A percentile compares a stretch with the other conserved stretches of the same genome.
Conservation (phyloP, 352 stramenopile species). For the Peronospora destructor region DNA sequence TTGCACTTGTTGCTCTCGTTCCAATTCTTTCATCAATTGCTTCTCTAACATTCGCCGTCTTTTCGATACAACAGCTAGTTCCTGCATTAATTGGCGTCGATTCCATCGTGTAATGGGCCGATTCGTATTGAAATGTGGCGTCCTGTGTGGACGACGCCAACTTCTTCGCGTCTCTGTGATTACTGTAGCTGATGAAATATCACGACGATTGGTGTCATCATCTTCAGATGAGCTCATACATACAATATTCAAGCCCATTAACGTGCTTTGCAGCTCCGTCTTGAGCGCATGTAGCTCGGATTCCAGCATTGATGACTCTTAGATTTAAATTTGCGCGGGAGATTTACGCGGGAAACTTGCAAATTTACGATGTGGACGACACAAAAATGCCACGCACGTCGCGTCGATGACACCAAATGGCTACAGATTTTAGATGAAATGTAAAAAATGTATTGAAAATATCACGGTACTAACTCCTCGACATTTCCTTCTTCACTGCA, state of each 20-base stretch:
- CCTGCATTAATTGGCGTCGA: constrained; percentile 27
- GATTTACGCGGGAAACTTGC: constrained; percentile 17
- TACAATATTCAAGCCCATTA: constrained; percentile 32
- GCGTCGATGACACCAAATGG: too few relatives aligned
- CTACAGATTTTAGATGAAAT: too few relatives aligned
- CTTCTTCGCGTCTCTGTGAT: not conserved
- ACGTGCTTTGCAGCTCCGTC: constrained; percentile 44
- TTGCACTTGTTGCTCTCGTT: constrained; percentile 13
- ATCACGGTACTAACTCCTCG: too few relatives aligned
- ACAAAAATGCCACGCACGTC: not conserved
- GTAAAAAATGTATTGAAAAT: too few relatives aligned
- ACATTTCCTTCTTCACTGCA: too few relatives aligned
- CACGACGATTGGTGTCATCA: not conserved
- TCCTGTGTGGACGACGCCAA: not conserved
- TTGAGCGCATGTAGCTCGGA: constrained; percentile 58
- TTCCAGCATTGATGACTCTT: constrained; percentile 14
- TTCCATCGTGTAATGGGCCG: constrained; percentile 20
- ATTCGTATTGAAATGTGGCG: not conserved
- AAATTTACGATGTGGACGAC: not conserved
- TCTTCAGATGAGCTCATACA: not conserved
- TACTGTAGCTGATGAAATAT: not conserved
- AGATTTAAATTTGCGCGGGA: constrained; percentile 24
- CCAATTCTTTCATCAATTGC: constrained; percentile 32
- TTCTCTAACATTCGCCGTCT: constrained; percentile 30
- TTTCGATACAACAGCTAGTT: constrained; percentile 32